Evolutionary conservation across 73 alveolate genomes (phyloP), one percentile per base, ranked within the genome.

Genomic region (Loxodes magnus): DNA sequence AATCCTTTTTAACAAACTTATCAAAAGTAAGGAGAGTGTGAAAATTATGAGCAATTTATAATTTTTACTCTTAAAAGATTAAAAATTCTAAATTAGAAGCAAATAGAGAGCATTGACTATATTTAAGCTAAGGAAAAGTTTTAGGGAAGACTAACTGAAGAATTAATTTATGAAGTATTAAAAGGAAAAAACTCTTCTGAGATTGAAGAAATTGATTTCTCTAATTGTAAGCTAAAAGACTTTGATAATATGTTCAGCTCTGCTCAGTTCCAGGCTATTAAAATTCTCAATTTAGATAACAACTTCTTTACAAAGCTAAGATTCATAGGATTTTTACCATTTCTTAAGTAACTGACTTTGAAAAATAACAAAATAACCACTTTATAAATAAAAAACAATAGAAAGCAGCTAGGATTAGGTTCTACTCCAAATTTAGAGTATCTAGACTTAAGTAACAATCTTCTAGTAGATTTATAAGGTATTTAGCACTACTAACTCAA

Each of bases 121-220:
- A 28, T 41, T 36, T 68, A 55, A 16, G 67, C 87, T 10, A 72
- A 72, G 35, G 87, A 72, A 17, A 72, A 63, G 23, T 72, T 72
- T 48, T 77, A 74, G 2, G 87, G 87, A 1, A 2, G 87, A 20
- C 71, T 72, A 15, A 72, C 87, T 5, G 74, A 72, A n/a, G 87
- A 72, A 56, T 55, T 72, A 25, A 43, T 72, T 3, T 77, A 72
- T 35, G 10, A 69, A 2, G 23, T 69, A 44, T 3, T 69, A 19
- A 19, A 58, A 7, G 71, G 74, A 0, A n/a, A 43, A 23, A 43
- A 42, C 55, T 5, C 55, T 27, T 5, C 16, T 26, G 71, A 72
- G 9, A 28, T 72, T 5, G 54, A 54, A 21, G 74, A 54, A 33
- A 68, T 72, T n/a, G 87, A 72, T 33, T 16, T 72, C 12, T 51